These are phyloP conservation scores for Komagataella phaffii DNA, from an alignment of 805 yeast genomes.

Conservation along the genomic window DNA sequence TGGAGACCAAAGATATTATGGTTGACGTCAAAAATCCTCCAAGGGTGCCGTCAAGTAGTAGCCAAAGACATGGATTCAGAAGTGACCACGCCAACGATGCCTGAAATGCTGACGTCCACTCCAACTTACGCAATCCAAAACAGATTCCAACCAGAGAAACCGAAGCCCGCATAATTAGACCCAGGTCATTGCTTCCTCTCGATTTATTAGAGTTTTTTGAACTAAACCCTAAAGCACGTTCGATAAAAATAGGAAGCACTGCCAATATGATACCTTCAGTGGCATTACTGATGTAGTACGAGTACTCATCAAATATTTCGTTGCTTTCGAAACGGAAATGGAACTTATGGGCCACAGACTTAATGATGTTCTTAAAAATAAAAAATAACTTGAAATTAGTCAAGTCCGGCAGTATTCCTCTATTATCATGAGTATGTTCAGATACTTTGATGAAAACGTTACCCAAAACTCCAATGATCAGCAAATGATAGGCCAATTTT, in stretches of 20 bases:
- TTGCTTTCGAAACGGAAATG: neutral
- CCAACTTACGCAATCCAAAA: conserved; percentile 54
- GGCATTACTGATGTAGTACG: conserved; percentile 13
- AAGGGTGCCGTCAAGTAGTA: conserved; percentile 44
- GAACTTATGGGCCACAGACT: neutral
- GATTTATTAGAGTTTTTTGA: neutral
- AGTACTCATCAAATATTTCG: neutral
- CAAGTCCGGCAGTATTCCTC: conserved; percentile 12
- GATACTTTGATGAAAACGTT: conserved; percentile 39
- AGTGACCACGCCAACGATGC: conserved; percentile 51
- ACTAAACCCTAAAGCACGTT: conserved; percentile 8
- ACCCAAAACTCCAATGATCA: conserved; percentile 28
- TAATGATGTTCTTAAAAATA: conserved; percentile 1
- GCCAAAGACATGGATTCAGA: conserved; percentile 55
- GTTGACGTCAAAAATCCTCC: conserved; percentile 33
- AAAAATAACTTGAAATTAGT: conserved; percentile 9
- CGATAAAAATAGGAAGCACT: conserved; percentile 31
- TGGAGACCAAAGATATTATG: conserved; percentile 18
- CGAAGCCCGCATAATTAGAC: conserved; percentile 22
- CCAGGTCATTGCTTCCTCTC: conserved; percentile 4
- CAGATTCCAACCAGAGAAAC: conserved; percentile 60
- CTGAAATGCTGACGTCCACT: conserved; percentile 57
- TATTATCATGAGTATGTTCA: conserved; percentile 30
- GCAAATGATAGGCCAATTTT: conserved; percentile 3
- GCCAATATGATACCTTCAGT: conserved; percentile 50